Evolutionary conservation across 352 stramenopile species (phyloP).

Genomic region (Phytophthora podocarpi): DNA sequence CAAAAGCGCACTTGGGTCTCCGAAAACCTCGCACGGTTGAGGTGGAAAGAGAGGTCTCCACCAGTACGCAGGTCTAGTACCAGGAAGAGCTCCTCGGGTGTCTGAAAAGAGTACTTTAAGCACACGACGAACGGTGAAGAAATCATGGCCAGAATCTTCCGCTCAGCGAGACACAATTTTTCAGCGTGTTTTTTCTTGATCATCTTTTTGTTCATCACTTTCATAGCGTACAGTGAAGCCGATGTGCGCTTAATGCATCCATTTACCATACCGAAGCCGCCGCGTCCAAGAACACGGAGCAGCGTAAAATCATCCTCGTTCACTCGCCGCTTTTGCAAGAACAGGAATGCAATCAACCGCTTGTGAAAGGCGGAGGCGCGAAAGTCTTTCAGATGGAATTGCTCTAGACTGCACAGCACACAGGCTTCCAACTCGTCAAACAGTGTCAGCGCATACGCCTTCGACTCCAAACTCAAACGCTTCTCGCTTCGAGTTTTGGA

Average conservation of each 20-base stretch:
- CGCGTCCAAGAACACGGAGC: conserved; percentile 94
- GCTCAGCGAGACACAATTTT: conserved; percentile 78
- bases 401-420: conserved; percentile 70
- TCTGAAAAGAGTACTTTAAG: conserved; percentile 97
- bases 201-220: conserved; percentile 90
- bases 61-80: conserved; percentile 97
- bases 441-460: conserved; percentile 35
- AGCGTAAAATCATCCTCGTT: conserved; percentile 96
- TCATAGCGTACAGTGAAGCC: conserved; percentile 84
- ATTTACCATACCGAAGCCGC: conserved; percentile 97
- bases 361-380: conserved; percentile 77
- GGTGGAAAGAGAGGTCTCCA: conserved; percentile 93
- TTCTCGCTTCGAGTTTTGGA: conserved; percentile 17
- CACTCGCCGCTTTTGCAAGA: conserved; percentile 88
- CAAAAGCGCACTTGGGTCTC: conserved; percentile 83
- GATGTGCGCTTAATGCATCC: conserved; percentile 95
- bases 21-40: conserved; percentile 74
- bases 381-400: conserved; percentile 79
- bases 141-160: conserved; percentile 79
- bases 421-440: conserved; percentile 83
- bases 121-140: conserved; percentile 94
- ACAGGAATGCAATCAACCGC: conserved; percentile 91
- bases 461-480: conserved; percentile 23
- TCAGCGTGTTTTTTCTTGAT: conserved; percentile 93
- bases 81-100: conserved; percentile 95